Conservation (phyloP, 2,329 filamentous ascomycete species). For the Aureobasidium subglaciale region DNA sequence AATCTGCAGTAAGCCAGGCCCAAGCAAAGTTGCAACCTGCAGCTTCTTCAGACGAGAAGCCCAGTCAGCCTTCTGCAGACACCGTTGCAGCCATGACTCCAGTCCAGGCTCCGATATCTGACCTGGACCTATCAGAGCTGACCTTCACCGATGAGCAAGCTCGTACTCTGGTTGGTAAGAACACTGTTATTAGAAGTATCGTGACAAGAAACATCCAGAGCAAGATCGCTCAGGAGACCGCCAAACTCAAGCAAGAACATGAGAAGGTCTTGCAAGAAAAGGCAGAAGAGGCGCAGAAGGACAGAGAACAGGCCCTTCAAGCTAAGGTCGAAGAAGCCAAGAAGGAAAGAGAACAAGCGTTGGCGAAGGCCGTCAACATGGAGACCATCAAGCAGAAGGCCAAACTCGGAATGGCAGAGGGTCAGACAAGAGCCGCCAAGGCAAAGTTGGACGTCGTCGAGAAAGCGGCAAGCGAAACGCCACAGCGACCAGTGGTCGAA, state of each 20-base stretch:
- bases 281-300: constrained; percentile 33
- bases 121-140: constrained; percentile 22
- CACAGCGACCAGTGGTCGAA: constrained; percentile 72
- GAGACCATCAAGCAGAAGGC: constrained; percentile 48
- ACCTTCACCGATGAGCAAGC: constrained; percentile 44
- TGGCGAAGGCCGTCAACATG: constrained; percentile 22
- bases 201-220: constrained; percentile 52
- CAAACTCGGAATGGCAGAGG: constrained; percentile 38
- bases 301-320: constrained; percentile 19
- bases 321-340: constrained; percentile 18
- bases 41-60: constrained; percentile 28
- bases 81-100: neutral
- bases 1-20: constrained; percentile 31
- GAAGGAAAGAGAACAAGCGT: constrained; percentile 25
- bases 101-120: constrained; percentile 6
- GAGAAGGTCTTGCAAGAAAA: constrained; percentile 20
- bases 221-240: constrained; percentile 35
- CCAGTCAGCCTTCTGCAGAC: constrained; percentile 16
- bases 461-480: constrained; percentile 76
- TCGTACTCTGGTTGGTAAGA: constrained; percentile 43
- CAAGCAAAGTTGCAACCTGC: constrained; percentile 22
- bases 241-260: constrained; percentile 31
- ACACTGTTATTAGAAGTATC: constrained; percentile 43
- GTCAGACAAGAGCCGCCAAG: constrained; percentile 62
- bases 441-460: constrained; percentile 74